Evolutionary conservation across 2,329 filamentous ascomycete genomes (phyloP), one percentile per base, ranked within the genome.

Genomic region (Zalaria sp.): DNA sequence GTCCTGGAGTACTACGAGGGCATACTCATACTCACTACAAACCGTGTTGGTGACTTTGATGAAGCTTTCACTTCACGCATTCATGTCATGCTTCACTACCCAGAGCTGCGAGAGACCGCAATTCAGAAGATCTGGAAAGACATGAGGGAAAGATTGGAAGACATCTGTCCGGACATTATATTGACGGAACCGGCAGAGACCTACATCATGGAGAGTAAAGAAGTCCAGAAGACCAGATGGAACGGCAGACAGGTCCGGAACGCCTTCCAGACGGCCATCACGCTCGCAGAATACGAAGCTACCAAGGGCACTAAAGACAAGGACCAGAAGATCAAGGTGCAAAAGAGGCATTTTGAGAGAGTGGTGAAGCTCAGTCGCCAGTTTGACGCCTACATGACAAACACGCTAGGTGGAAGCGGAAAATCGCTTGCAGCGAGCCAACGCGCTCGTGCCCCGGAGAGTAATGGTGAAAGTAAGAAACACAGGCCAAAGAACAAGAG

Each of bases 11-110:
- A 63, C 47, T 63, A 59, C 43, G 32, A 53, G 28, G 62, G 62
- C 25, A 54, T 64, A 10, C 51, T 65, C 11, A 58, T 64, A 43
- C 50, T 65, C 5, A 66, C 60, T 3, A 60, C 57, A 2, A 65
- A 64, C 41, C 54, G 57, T 6, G 49, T 57, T 8, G 49, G 53
- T 5, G 43, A 53, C 10, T 58, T 65, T 47, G 60, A 65, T 43
- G 52, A 58, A 27, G 57, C 54, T 11, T 57, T 63, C 44, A 46
- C 56, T 2, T 58, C 53, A 11, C 49, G 56, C 7, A 58, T 62
- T 11, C 53, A 62, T 46, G 42, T 61, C 5, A 51, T 44, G n/a
- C 39, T 61, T 39, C n/a, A 34, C 37, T 5, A 27, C 25, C 18
- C 18, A 18, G 18, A 18, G 18, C 41, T 5, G 35, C 9, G 41